phyloP scores from a whole-genome alignment of 2,329 filamentous ascomycete genomes.

The Neurospora crassa region DNA sequence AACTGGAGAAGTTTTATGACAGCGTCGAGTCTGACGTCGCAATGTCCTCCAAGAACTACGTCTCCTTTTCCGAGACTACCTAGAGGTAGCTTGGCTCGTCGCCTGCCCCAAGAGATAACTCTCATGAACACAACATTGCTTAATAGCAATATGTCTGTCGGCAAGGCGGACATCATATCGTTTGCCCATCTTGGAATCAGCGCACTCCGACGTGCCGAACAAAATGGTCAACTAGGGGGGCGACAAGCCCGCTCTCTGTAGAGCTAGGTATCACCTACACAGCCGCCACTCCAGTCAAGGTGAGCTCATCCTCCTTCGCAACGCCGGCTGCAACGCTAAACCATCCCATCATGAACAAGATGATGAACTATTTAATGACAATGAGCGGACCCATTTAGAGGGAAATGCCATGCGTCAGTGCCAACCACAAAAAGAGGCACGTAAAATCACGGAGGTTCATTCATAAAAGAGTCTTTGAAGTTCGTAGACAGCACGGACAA shows the following conservation, averaged over 20 bases:
- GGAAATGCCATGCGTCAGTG: background rate
- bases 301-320: background rate
- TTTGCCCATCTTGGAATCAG: too few species aligned
- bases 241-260: background rate
- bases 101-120: too few species aligned
- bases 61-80: too few species aligned
- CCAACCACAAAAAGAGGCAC: background rate
- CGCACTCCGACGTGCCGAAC: too few species aligned
- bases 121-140: too few species aligned
- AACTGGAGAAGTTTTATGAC: too few species aligned
- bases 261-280: background rate
- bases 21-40: too few species aligned
- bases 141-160: too few species aligned
- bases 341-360: background rate
- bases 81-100: too few species aligned
- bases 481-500: background rate
- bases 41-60: too few species aligned
- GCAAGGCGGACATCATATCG: too few species aligned
- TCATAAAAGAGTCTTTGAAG: background rate
- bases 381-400: background rate
- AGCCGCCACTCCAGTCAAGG: background rate
- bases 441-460: background rate
- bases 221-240: too few species aligned
- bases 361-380: background rate
- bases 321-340: background rate